Evolutionary conservation across 352 stramenopile genomes (phyloP).

Genomic region (Phytopythium mirpurense): DNA sequence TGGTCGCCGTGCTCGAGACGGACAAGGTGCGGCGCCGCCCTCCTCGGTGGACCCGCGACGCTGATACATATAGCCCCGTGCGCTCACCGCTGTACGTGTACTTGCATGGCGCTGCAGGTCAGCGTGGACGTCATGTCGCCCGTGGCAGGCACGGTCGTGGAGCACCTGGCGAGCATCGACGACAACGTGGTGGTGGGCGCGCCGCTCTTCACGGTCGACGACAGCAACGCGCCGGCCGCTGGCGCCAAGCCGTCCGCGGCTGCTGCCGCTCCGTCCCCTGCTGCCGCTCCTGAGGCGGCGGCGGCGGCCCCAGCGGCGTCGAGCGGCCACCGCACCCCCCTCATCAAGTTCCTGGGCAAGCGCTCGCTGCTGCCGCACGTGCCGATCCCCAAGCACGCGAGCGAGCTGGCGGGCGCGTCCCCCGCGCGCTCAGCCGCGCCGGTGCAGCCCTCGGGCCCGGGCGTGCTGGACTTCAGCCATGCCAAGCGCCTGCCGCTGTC

Average conservation of each 20-base stretch:
- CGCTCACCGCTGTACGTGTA: no score
- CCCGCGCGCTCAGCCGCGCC: constrained; percentile 18
- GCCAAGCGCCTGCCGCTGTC: constrained; percentile 65
- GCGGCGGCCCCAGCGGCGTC: constrained; percentile 7
- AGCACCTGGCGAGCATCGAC: constrained; percentile 93
- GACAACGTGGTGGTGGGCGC: constrained; percentile 95
- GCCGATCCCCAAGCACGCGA: constrained; percentile 20
- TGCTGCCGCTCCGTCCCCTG: constrained; percentile 10
- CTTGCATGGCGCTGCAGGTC: constrained; percentile 32
- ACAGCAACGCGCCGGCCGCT: constrained; percentile 32
- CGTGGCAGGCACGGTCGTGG: constrained; percentile 88
- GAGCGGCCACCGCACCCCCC: constrained; percentile 42
- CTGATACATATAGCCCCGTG: no score
- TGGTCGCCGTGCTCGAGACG: constrained; percentile 98
- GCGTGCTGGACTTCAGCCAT: constrained; percentile 62
- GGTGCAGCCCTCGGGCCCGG: constrained; percentile 44
- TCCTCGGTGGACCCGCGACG: no score
- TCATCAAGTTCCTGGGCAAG: constrained; percentile 74
- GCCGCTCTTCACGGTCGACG: constrained; percentile 93
- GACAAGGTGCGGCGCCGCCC: constrained; percentile 97
- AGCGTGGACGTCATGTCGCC: constrained; percentile 90
- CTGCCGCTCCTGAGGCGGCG: constrained; percentile 29
- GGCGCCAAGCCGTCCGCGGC: constrained; percentile 16
- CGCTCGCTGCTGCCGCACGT: constrained; percentile 49
- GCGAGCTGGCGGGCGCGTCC: constrained; percentile 12